Evolutionary conservation across 495 filamentous ascomycete genomes (phyloP).

Genomic region (Neurospora sp.): DNA sequence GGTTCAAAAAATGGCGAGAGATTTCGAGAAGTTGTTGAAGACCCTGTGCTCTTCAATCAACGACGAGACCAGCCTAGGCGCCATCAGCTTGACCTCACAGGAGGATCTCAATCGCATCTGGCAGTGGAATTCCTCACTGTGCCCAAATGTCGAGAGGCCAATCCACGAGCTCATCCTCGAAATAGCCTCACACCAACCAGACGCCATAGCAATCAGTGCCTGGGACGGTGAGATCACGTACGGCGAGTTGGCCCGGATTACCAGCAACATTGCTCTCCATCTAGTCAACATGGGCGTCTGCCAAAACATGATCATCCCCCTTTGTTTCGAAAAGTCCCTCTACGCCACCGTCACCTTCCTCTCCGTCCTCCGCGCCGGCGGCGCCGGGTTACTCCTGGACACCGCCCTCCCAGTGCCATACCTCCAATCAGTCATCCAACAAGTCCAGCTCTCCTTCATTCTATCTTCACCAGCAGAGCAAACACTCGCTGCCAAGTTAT

Average conservation of each 20-base stretch:
- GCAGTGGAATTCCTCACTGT: slow-evolving; percentile 22
- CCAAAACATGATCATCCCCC: slow-evolving; percentile 40
- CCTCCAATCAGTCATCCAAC: slow-evolving; percentile 23
- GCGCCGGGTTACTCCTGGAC: slow-evolving; percentile 49
- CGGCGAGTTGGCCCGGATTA: slow-evolving; percentile 32
- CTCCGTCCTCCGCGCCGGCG: slow-evolving; percentile 42
- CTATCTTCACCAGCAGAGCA: slow-evolving; percentile 38
- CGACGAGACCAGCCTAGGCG: slow-evolving; percentile 8
- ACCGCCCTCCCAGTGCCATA: slow-evolving; percentile 42
- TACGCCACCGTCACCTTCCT: slow-evolving; percentile 39
- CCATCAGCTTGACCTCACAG: slow-evolving; percentile 13
- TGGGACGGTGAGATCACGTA: slow-evolving; percentile 55
- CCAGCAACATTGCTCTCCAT: slow-evolving; percentile 29
- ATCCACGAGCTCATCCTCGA: slow-evolving; percentile 32
- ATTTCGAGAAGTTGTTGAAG: slow-evolving; percentile 13
- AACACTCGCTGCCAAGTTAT: slow-evolving; percentile 7
- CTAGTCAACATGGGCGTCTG: slow-evolving; percentile 30
- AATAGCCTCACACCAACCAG: slow-evolving; percentile 29
- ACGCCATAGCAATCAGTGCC: slow-evolving; percentile 20
- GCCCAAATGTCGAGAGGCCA: slow-evolving; percentile 20
- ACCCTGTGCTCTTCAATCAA: background rate
- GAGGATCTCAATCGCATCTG: slow-evolving; percentile 22
- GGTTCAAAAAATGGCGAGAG: slow-evolving; percentile 14
- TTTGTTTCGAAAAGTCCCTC: slow-evolving; percentile 46
- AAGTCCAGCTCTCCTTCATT: slow-evolving; percentile 24